Base-by-base conservation (phyloP, 768 basidiomycete genomes). In the Auricularia cornea region DNA sequence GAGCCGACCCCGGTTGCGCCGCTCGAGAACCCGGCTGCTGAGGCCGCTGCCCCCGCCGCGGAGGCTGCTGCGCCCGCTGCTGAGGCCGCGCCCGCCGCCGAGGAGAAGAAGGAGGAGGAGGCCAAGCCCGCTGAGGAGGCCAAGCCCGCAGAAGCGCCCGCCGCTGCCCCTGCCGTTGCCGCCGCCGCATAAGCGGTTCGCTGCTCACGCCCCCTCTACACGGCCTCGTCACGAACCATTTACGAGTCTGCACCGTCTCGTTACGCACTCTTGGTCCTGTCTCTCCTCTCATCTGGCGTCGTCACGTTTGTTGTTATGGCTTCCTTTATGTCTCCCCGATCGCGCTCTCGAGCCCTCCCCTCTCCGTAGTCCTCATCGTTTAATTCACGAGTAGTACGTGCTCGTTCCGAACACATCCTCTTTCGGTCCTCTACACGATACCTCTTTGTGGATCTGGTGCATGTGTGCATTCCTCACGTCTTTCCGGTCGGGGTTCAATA, bases 1-100 rank as follows among this genome's bases (percentile, higher is more conserved):
- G 86, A 90, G 77, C 90, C 90, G 59, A 70, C 82, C 32, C 88
- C 88, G 12, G 84, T 94, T 66, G 91, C 90, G 62, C 92, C 93
- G 64, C 80, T 95, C 67, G 91, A 92, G 79, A 83, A n/a, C 35
- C 35, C 35, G 35, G 35, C 35, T 5, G 35, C 35, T 4, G 35
- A 89, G 73, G 87, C 90, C 40, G 63, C n/a, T n/a, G n/a, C 38
- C 31, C 56, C 60, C 8, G 87, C 86, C 23, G 76, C 81, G 26
- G 83, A 83, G 68, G 70, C 78, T 18, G 68, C 77, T 30, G 73
- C 75, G 29, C 72, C 71, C 48, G 68, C 75, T 3, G 63, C 74
- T 28, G 54, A 57, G 54, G 54, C 51, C 26, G 51, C 54, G 26
- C 54, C 54, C 54, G 54, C 26, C 20, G 30, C 54, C 54, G 54